Conservation (phyloP, 2,329 filamentous ascomycete species). For the Hypoxylon sp. region DNA sequence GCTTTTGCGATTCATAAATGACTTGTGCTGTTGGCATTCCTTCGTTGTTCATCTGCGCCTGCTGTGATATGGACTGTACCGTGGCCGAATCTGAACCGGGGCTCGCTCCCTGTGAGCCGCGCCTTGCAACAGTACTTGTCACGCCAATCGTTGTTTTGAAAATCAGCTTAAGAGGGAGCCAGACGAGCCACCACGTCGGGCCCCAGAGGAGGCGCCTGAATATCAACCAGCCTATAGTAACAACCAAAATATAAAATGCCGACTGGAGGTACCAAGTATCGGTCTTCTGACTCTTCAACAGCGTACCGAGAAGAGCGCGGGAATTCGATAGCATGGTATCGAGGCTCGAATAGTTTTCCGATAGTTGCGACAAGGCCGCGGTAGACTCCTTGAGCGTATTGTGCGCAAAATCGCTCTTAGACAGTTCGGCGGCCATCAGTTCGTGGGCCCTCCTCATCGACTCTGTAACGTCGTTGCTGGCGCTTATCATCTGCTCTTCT, state of each 20-base stretch:
- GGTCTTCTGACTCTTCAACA: slow-evolving; percentile 91
- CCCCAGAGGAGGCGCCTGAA: slow-evolving; percentile 90
- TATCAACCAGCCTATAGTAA: slow-evolving; percentile 86
- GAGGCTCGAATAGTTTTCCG: slow-evolving; percentile 84
- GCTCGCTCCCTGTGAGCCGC: slow-evolving; percentile 50
- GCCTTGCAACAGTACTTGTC: slow-evolving; percentile 65
- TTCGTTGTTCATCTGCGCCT: slow-evolving; percentile 55
- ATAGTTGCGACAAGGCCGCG: slow-evolving; percentile 82
- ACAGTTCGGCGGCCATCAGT: slow-evolving; percentile 86
- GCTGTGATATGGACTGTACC: slow-evolving; percentile 42
- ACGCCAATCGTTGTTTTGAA: slow-evolving; percentile 72
- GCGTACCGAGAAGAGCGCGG: slow-evolving; percentile 79
- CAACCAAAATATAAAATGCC: slow-evolving; percentile 84
- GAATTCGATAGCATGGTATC: slow-evolving; percentile 83
- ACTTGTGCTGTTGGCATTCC: slow-evolving; percentile 67
- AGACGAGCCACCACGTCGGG: slow-evolving; percentile 89
- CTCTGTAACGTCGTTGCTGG: slow-evolving; percentile 86
- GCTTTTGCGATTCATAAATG: slow-evolving; percentile 55
- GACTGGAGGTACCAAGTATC: slow-evolving; percentile 98
- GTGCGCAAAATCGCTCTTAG: slow-evolving; percentile 89
- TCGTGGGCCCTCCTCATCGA: slow-evolving; percentile 88
- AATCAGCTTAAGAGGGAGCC: slow-evolving; percentile 80
- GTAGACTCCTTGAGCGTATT: slow-evolving; percentile 89
- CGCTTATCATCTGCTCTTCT: slow-evolving; percentile 79
- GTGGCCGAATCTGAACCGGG: slow-evolving; percentile 46